These are phyloP conservation scores for Arthrinium puccinioides DNA, from an alignment of 2,329 filamentous ascomycete genomes.

Conservation along the genomic window DNA sequence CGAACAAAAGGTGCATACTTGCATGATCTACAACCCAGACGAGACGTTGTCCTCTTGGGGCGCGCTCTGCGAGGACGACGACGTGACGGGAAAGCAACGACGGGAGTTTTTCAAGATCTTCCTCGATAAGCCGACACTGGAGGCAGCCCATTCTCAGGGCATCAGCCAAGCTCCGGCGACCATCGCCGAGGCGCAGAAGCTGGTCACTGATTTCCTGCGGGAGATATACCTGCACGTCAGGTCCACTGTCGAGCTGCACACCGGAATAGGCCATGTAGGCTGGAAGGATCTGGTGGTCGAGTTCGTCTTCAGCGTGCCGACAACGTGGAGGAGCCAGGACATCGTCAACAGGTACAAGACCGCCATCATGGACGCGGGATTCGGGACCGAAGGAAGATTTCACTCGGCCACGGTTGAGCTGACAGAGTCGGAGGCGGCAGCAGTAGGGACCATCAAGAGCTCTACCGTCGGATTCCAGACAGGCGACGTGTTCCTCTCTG, in stretches of 20 bases:
- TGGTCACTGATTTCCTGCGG: constrained; percentile 40
- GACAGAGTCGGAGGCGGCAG: constrained; percentile 40
- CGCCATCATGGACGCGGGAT: constrained; percentile 40
- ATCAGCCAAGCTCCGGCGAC: constrained; percentile 33
- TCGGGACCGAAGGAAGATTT: constrained; percentile 31
- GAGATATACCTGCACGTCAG: constrained; percentile 42
- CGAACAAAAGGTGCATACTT: constrained; percentile 48
- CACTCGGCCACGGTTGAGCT: constrained; percentile 35
- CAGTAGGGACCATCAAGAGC: constrained; percentile 37
- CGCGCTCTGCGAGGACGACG: constrained; percentile 40
- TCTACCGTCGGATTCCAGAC: constrained; percentile 27
- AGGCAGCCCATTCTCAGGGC: constrained; percentile 32
- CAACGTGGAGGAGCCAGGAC: constrained; percentile 44
- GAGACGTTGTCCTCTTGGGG: constrained; percentile 42
- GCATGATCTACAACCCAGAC: constrained; percentile 37
- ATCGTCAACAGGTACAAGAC: constrained; percentile 43
- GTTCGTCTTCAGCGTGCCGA: constrained; percentile 51
- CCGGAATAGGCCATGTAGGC: constrained; percentile 27
- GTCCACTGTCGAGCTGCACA: constrained; percentile 32
- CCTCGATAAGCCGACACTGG: constrained; percentile 38
- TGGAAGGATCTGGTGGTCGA: constrained; percentile 39
- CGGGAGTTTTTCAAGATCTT: constrained; percentile 51
- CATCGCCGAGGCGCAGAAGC: constrained; percentile 34
- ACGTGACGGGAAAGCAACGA: constrained; percentile 24
- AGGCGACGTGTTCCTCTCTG: constrained; percentile 33